A percentile compares a stretch with the other conserved stretches of the same genome.
phyloP scores from a whole-genome alignment of 1,284 basidiomycete species.

The Melampsora americana region DNA sequence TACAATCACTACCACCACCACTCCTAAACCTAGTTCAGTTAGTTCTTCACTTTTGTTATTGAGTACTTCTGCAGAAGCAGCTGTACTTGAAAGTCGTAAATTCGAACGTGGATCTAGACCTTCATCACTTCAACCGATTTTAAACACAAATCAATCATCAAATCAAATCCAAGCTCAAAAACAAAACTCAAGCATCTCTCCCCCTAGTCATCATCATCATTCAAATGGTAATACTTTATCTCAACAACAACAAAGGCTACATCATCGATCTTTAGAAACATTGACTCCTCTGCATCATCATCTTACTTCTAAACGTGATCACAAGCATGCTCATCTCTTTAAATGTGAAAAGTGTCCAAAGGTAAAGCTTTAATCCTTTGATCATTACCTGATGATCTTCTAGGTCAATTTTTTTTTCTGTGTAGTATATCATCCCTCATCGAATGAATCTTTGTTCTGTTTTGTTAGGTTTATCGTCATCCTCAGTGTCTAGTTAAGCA shows the following conservation, averaged over 20 bases:
- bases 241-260: neutral
- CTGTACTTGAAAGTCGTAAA: slow-evolving; percentile 27
- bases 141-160: neutral
- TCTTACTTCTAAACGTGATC: slow-evolving; percentile 8
- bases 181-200: neutral
- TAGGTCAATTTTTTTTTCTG: neutral
- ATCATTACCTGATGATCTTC: neutral
- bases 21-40: neutral
- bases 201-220: neutral
- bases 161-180: neutral
- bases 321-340: slow-evolving; percentile 13
- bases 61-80: slow-evolving; percentile 33
- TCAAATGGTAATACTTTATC: neutral
- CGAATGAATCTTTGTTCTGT: neutral
- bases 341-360: slow-evolving; percentile 41
- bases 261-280: neutral
- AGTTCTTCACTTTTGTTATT: slow-evolving; percentile 19
- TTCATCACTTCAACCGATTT: slow-evolving; percentile 5
- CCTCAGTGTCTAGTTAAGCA: slow-evolving; percentile 38
- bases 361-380: neutral
- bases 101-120: slow-evolving; percentile 29
- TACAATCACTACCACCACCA: neutral
- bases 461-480: slow-evolving; percentile 32
- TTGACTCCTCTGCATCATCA: neutral
- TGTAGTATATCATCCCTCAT: neutral